These are phyloP conservation scores for Saussurea involucrata DNA, from an alignment of 129 eudicot genomes.

Conservation along the genomic window DNA sequence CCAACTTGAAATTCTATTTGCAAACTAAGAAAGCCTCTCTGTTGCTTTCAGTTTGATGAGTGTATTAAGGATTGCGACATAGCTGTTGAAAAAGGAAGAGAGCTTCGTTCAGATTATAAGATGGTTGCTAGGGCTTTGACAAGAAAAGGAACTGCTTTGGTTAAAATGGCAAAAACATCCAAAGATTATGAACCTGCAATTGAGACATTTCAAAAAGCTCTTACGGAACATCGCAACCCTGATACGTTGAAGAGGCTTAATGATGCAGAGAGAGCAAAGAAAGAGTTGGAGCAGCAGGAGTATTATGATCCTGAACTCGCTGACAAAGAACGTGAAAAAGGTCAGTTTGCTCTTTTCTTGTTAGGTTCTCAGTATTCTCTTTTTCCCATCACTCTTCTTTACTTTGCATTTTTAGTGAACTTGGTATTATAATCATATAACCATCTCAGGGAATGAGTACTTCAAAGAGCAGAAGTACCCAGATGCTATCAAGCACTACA, in stretches of 20 bases:
- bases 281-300: conserved; percentile 88
- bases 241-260: conserved; percentile 90
- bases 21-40: not conserved
- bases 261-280: conserved; percentile 96
- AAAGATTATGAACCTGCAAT: conserved; percentile 91
- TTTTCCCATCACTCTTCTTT: not conserved
- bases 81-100: conserved; percentile 98
- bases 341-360: conserved; percentile 16
- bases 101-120: conserved; percentile 86
- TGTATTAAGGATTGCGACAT: conserved; percentile 92
- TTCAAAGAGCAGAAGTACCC: conserved; percentile 94
- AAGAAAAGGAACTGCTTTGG: conserved; percentile 92
- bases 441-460: conserved; percentile 67
- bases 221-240: conserved; percentile 96
- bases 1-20: not conserved
- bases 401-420: not conserved
- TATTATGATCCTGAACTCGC: conserved; percentile 84
- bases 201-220: conserved; percentile 92
- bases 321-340: conserved; percentile 97
- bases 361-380: not conserved
- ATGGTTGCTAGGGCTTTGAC: conserved; percentile 97
- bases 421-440: not conserved
- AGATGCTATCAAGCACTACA: conserved; percentile 81
- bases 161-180: conserved; percentile 76
- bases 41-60: conserved; percentile 70